These are phyloP conservation scores for Phanerochaete carnosa DNA, from an alignment of 768 basidiomycete species.

Conservation along the genomic window DNA sequence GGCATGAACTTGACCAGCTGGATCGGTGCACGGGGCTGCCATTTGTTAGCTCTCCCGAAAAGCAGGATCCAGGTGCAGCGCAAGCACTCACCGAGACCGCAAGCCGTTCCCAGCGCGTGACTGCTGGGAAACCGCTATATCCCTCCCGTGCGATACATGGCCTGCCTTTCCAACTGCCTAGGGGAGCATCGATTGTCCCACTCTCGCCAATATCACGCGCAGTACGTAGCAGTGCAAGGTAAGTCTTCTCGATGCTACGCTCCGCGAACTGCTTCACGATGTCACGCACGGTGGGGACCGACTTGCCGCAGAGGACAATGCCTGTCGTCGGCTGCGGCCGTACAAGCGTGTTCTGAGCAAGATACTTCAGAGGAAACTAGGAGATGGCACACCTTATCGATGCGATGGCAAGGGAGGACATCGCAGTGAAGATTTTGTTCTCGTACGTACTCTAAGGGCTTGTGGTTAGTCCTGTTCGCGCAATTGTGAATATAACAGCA, in stretches of 20 bases:
- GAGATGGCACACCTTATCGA: slow-evolving; percentile 42
- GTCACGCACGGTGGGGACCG: slow-evolving; percentile 38
- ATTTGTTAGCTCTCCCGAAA: not conserved
- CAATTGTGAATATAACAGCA: not conserved
- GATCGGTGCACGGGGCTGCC: slow-evolving; percentile 41
- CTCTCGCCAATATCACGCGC: slow-evolving; percentile 30
- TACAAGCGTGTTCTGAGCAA: not conserved
- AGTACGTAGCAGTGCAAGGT: slow-evolving; percentile 62
- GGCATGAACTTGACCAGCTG: slow-evolving; percentile 55
- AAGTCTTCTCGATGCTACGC: slow-evolving; percentile 50
- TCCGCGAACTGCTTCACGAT: slow-evolving; percentile 53
- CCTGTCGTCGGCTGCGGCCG: slow-evolving; percentile 58
- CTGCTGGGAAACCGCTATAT: slow-evolving; percentile 3
- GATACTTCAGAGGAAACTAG: slow-evolving; percentile 5
- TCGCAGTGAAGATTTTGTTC: not conserved
- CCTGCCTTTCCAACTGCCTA: slow-evolving; percentile 46
- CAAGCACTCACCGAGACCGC: slow-evolving; percentile 2
- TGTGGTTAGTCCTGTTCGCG: not conserved
- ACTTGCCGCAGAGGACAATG: slow-evolving; percentile 52
- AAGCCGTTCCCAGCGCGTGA: slow-evolving; percentile 16
- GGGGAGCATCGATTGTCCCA: slow-evolving; percentile 35
- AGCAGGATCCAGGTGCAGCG: not conserved
- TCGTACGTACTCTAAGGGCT: not conserved
- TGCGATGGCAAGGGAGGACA: slow-evolving; percentile 49
- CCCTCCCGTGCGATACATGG: slow-evolving; percentile 27